Evolutionary conservation across 139 green algal genomes (phyloP).

Genomic region (Chara braunii): DNA sequence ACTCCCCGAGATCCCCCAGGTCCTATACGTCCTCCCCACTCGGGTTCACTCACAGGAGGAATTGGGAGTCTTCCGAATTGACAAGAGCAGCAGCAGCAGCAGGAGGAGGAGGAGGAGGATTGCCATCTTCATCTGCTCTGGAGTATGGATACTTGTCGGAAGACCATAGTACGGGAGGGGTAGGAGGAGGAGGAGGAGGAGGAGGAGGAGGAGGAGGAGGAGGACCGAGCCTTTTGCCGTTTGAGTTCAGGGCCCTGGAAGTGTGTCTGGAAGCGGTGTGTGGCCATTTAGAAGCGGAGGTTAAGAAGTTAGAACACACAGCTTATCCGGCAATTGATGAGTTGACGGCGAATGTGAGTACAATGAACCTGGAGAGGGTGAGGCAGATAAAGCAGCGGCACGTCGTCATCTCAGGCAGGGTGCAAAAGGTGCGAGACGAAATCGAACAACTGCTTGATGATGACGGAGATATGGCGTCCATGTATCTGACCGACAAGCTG

Average conservation of each 20-base stretch:
- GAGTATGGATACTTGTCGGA: too few species aligned
- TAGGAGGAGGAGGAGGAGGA: not conserved
- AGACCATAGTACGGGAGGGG: too few species aligned
- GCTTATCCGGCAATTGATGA: conserved; percentile 79
- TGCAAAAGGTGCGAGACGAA: conserved; percentile 43
- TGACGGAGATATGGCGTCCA: conserved; percentile 46
- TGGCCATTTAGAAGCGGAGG: conserved; percentile 50
- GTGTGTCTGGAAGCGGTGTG: conserved; percentile 30
- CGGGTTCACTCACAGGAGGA: too few species aligned
- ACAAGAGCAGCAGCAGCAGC: too few species aligned
- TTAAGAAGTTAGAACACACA: conserved; percentile 66
- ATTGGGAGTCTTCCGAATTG: too few species aligned
- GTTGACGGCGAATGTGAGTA: conserved; percentile 49
- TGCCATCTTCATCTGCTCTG: too few species aligned
- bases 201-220: too few species aligned
- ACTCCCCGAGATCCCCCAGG: too few species aligned
- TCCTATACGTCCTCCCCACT: too few species aligned
- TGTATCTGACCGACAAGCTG: conserved; percentile 46
- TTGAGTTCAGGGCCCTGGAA: conserved; percentile 41
- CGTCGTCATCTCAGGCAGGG: conserved; percentile 9
- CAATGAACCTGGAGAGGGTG: conserved; percentile 78
- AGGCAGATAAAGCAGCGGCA: conserved; percentile 73
- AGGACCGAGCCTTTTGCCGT: conserved; percentile 18
- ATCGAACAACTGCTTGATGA: conserved; percentile 43
- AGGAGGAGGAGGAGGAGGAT: too few species aligned